Evolutionary conservation across 306 rosid genomes (phyloP), one percentile per base, ranked within the genome.

Genomic region (Corylus heterophylla): DNA sequence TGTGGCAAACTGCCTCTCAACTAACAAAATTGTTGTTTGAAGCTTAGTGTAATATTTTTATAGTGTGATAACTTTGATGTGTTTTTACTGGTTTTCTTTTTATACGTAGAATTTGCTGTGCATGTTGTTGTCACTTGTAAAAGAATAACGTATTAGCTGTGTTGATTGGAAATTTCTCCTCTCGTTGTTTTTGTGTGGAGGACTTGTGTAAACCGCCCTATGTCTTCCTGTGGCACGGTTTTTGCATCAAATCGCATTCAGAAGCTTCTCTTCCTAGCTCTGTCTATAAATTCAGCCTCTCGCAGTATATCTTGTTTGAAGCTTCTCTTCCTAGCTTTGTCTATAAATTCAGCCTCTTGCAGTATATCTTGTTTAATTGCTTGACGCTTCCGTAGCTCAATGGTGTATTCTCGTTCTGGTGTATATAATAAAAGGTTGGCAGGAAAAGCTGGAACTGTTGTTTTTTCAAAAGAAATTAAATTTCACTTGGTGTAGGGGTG

Each of bases 1-100:
- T n/a, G 25, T 20, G 20, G 20, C 11, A 58, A 27, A 7, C 22
- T 35, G 3, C 56, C 17, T 22, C 37, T n/a, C 17, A 20, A 73
- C 90, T 86, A 78, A 88, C 93, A 79, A 76, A 73, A 59, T 29
- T 70, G 71, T 75, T 63, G 54, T 55, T 80, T 58, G 55, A 67
- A 72, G 54, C 62, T 7, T 31, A 31, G 48, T 35, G 49, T 80
- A 61, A 79, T 73, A 42, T 58, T 76, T 69, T 62, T n/a, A 22
- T 69, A 47, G 62, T 71, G 80, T 70, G 84, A 62, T 49, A 18
- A 76, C 84, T 20, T 27, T 49, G 42, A 51, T 71, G 86, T 80
- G 82, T 79, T 42, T 79, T 42, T 78, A 50, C 7, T 78, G 74
- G 56, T 35, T 49, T 29, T 77, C 72, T 29, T 69, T 54, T 51